phyloP scores from a whole-genome alignment of 768 basidiomycete species.

The Boletus rufocinnamomeus region DNA sequence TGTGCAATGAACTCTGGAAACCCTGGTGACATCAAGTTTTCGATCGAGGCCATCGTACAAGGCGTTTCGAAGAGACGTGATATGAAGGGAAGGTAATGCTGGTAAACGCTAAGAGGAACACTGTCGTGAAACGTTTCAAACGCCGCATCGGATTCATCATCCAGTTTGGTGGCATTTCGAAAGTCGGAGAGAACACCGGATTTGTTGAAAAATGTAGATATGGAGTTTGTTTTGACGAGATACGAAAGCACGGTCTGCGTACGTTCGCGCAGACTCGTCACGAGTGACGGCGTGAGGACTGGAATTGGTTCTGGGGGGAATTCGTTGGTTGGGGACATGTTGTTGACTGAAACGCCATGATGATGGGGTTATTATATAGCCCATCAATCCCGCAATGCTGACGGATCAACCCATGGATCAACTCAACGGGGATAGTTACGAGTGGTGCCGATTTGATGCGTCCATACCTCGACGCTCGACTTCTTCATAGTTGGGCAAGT shows the following conservation, averaged over 20 bases:
- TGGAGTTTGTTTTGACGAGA: slow-evolving; percentile 23
- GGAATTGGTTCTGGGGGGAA: slow-evolving; percentile 19
- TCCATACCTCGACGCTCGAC: not conserved
- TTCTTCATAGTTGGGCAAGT: not conserved
- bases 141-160: not conserved
- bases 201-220: slow-evolving; percentile 20
- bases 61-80: slow-evolving; percentile 24
- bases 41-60: slow-evolving; percentile 18
- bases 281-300: slow-evolving; percentile 14
- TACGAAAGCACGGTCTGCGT: slow-evolving; percentile 27
- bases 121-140: slow-evolving; percentile 17
- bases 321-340: slow-evolving; percentile 6
- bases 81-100: slow-evolving; percentile 24
- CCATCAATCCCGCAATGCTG: not conserved
- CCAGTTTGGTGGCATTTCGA: slow-evolving; percentile 6
- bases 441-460: not conserved
- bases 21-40: slow-evolving; percentile 26
- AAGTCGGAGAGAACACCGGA: slow-evolving; percentile 17
- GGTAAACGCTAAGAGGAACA: slow-evolving; percentile 20
- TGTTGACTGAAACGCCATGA: not conserved
- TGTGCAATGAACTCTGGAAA: slow-evolving; percentile 27
- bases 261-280: slow-evolving; percentile 20
- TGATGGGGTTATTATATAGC: not conserved
- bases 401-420: not conserved
- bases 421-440: too few species aligned